Evolutionary conservation across 2,329 filamentous ascomycete genomes (phyloP).

Genomic region (Monilinia laxa): DNA sequence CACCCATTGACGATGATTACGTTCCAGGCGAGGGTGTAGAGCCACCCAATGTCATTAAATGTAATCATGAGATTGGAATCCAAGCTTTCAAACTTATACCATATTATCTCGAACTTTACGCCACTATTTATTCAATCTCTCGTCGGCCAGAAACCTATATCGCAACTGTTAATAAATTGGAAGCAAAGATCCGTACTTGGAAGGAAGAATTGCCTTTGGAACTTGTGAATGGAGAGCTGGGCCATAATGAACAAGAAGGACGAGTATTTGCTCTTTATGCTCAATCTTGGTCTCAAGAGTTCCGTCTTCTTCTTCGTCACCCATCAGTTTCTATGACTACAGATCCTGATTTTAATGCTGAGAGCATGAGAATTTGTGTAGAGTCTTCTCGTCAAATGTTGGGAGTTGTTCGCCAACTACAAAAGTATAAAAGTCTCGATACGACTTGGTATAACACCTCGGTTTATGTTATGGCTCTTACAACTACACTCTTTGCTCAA

Average conservation of each 20-base stretch:
- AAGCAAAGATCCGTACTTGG: slow-evolving; percentile 63
- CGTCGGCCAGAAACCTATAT: slow-evolving; percentile 63
- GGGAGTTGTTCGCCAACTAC: slow-evolving; percentile 56
- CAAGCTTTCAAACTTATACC: slow-evolving; percentile 64
- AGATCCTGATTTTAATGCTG: slow-evolving; percentile 56
- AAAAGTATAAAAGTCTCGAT: slow-evolving; percentile 66
- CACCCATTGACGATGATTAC: slow-evolving; percentile 65
- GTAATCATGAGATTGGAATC: slow-evolving; percentile 66
- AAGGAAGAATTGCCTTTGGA: slow-evolving; percentile 62
- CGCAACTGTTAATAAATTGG: slow-evolving; percentile 61
- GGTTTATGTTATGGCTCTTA: slow-evolving; percentile 70
- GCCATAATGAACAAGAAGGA: slow-evolving; percentile 44
- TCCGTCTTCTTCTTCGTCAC: slow-evolving; percentile 59
- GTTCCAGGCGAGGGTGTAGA: slow-evolving; percentile 60
- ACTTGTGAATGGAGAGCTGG: slow-evolving; percentile 49
- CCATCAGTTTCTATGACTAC: slow-evolving; percentile 58
- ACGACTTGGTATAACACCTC: slow-evolving; percentile 76
- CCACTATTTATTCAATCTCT: slow-evolving; percentile 70
- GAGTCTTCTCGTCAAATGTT: slow-evolving; percentile 65
- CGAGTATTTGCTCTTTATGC: slow-evolving; percentile 55
- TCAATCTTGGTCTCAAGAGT: slow-evolving; percentile 55
- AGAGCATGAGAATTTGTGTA: slow-evolving; percentile 65
- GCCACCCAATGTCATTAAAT: slow-evolving; percentile 58
- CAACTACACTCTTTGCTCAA: slow-evolving; percentile 67
- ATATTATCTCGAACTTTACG: slow-evolving; percentile 71